Base-by-base conservation (phyloP, 2,329 filamentous ascomycete species). In the Colletotrichum graminicola region DNA sequence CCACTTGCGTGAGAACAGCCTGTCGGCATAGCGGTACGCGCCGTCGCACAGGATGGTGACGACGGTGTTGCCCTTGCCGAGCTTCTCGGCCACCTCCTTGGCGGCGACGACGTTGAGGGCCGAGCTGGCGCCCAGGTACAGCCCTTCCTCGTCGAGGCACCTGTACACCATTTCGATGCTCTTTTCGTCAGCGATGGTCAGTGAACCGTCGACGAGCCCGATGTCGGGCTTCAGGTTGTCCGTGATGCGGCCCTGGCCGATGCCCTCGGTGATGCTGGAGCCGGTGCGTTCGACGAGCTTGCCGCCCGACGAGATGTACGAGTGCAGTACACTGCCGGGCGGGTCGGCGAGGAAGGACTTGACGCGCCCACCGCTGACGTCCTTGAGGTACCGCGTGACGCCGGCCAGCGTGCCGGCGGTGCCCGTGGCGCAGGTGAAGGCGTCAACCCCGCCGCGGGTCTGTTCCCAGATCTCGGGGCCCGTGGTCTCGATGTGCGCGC, bases 161-260 rank as follows among this genome's bases (percentile, higher is more conserved):
- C 95, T 87, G 84, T 98, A 99, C 55, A 99, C 94, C 96, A 98
- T 98, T 82, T 93, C 94, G 76, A 99, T 95, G 77, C 91, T 97
- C 89, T 97, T 95, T 84, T 96, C 94, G 79, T 99, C 96, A 73
- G 90, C 88, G 76, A 99, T 94, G 79, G 91, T 87, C 77, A 99
- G 78, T 45, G 94, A 94, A 70, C 92, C 95, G 82, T 98, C 96
- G 21, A 98, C 78, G 55, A 97, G 86, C 72, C 88, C 92, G 69
- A 99, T 88, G 78, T 99, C 96, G 5, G 93, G 93, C 82, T 90
- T 86, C 74, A 99, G 84, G 82, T 99, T 99, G 79, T 97, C 94
- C n/a, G 96, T 99, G 62, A 99, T 89, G 63, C 96, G 92, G 47
- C 96, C 96, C 84, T 98, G 96, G 26, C 96, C 96, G 77, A 99